A percentile compares a stretch with the other conserved stretches of the same genome.
Evolutionary conservation across 176 grass and related monocot species (phyloP).

Genomic region (Dactylis glomerata): DNA sequence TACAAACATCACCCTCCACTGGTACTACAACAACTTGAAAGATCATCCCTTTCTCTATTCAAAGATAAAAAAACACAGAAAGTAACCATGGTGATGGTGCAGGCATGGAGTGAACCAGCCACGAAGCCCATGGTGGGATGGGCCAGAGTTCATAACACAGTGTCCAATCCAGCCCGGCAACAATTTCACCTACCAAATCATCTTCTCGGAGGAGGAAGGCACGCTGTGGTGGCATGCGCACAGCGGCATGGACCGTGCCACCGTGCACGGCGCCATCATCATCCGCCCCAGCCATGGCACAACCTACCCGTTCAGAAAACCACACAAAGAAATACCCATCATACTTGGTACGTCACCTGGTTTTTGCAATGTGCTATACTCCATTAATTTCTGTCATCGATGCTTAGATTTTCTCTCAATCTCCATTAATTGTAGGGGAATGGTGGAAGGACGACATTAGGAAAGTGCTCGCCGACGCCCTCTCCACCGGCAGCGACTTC

Average conservation of each 20-base stretch:
- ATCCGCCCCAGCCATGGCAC: conserved; percentile 37
- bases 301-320: conserved; percentile 37
- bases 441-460: conserved; percentile 28
- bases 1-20: conserved; percentile 69
- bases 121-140: conserved; percentile 20
- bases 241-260: conserved; percentile 44
- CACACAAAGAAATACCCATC: conserved; percentile 48
- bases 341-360: conserved; percentile 36
- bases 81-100: not conserved
- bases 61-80: not conserved
- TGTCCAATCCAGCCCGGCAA: conserved; percentile 18
- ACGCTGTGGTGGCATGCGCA: conserved; percentile 73
- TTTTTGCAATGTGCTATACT: not conserved
- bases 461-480: not conserved
- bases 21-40: conserved; percentile 19
- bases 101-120: conserved; percentile 68
- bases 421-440: not conserved
- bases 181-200: conserved; percentile 47
- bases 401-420: not conserved
- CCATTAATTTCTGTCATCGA: no score
- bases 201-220: conserved; percentile 52
- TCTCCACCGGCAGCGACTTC: conserved; percentile 16
- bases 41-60: no score
- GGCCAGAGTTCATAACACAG: conserved; percentile 1
- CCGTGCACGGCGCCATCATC: conserved; percentile 66